Conservation (phyloP, 805 yeast species). For the Candida yuanshanica region DNA sequence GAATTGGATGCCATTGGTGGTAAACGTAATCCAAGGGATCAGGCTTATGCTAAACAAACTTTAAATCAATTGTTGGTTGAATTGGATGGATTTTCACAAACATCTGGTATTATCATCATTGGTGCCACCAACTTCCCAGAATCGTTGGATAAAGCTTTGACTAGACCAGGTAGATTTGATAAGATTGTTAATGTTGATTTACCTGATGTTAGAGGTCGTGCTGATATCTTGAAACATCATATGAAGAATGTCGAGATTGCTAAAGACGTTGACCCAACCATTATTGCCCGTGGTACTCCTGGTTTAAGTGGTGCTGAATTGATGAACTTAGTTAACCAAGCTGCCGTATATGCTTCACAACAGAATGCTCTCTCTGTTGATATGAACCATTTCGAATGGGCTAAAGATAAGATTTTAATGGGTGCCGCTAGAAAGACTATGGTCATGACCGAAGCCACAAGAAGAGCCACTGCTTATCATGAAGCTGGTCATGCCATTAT, state of each 20-base stretch:
- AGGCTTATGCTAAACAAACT: slow-evolving; percentile 97
- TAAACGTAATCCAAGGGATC: slow-evolving; percentile 94
- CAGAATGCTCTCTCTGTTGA: slow-evolving; percentile 85
- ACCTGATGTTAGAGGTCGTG: slow-evolving; percentile 97
- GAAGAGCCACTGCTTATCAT: slow-evolving; percentile 93
- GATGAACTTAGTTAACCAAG: slow-evolving; percentile 93
- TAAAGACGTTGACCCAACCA: slow-evolving; percentile 77
- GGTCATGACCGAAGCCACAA: slow-evolving; percentile 94
- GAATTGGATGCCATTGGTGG: slow-evolving; percentile 99
- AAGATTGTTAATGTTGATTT: slow-evolving; percentile 91
- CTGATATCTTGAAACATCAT: slow-evolving; percentile 87
- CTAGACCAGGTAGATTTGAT: slow-evolving; percentile 98
- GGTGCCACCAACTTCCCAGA: slow-evolving; percentile 99
- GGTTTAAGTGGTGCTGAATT: slow-evolving; percentile 98
- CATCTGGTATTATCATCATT: slow-evolving; percentile 88
- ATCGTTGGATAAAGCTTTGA: slow-evolving; percentile 90
- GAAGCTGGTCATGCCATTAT: slow-evolving; percentile 99
- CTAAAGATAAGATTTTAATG: slow-evolving; percentile 94
- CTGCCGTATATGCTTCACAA: slow-evolving; percentile 95
- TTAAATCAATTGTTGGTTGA: slow-evolving; percentile 93
- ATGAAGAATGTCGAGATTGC: slow-evolving; percentile 86
- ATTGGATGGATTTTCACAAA: slow-evolving; percentile 90
- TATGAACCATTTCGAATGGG: slow-evolving; percentile 96
- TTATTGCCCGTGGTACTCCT: slow-evolving; percentile 95
- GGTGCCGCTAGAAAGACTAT: slow-evolving; percentile 97